Evolutionary conservation across 371 early-diverging fungal genomes (phyloP).

Genomic region (Mucor plumbeus): DNA sequence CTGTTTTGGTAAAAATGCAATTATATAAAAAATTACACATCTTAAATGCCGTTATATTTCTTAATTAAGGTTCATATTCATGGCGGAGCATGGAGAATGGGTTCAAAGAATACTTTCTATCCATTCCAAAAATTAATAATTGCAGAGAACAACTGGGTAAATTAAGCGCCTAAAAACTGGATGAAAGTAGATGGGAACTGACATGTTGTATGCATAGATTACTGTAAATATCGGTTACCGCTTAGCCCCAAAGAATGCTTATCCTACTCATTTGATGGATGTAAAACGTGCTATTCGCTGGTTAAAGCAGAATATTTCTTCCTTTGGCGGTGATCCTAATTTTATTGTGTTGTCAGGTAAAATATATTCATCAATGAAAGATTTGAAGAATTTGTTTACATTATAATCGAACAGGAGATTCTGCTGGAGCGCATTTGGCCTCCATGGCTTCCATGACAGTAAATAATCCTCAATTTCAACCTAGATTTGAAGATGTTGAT

Average conservation of each 20-base stretch:
- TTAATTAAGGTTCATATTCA: slow-evolving; percentile 56
- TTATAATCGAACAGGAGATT: slow-evolving; percentile 48
- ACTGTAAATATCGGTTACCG: slow-evolving; percentile 75
- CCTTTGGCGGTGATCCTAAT: slow-evolving; percentile 74
- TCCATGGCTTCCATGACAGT: slow-evolving; percentile 68
- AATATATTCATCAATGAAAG: not conserved
- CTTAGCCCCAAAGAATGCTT: slow-evolving; percentile 57
- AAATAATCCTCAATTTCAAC: slow-evolving; percentile 67
- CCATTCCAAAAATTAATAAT: slow-evolving; percentile 49
- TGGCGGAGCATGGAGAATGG: slow-evolving; percentile 66
- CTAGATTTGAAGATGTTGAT: slow-evolving; percentile 74
- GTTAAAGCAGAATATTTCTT: slow-evolving; percentile 62
- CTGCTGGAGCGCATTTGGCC: slow-evolving; percentile 75
- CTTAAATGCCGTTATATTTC: not conserved
- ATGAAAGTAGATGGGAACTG: no score
- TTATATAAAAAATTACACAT: not conserved
- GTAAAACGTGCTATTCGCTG: slow-evolving; percentile 78
- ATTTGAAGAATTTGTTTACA: no score
- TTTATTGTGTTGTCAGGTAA: slow-evolving; percentile 67
- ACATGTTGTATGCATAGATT: slow-evolving; percentile 42
- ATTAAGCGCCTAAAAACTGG: no score
- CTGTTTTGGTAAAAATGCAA: slow-evolving; percentile 44
- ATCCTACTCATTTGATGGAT: slow-evolving; percentile 71
- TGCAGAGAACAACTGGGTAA: slow-evolving; percentile 39
- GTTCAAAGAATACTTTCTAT: slow-evolving; percentile 52